Evolutionary conservation across 1,284 basidiomycete species (phyloP), one percentile per base, ranked within the genome.

Genomic region (Ganoderma sinense): DNA sequence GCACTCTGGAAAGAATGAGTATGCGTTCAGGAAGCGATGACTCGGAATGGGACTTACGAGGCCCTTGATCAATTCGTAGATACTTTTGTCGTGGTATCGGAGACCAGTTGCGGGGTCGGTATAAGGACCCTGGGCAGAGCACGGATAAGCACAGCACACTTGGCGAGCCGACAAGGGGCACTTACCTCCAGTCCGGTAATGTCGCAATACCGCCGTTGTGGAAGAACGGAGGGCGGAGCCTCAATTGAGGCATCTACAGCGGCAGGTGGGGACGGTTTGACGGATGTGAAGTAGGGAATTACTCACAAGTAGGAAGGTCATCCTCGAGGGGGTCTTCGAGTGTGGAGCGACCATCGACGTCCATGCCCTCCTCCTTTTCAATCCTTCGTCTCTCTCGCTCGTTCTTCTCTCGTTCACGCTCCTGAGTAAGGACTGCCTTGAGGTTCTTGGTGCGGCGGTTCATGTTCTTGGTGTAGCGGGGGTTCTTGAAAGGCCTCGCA

Each of bases 31-130:
- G 7, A 20, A 31, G 11, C 11, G n/a, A 51, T n/a, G 39, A 40
- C 10, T 40, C 4, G 16, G 45, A 14, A 23, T 13, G 11, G 23
- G 48, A 84, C 91, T 74, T 72, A 94, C 94, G 75, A 97, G 83
- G 48, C 88, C 87, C 78, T 94, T 94, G 76, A 96, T 90, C 53
- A 95, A 83, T 66, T 95, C 92, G 78, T 95, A 96, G 6, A 96
- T 89, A 73, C 91, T 94, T 80, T 93, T 95, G 82, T 95, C 93
- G 74, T 96, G 93, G 78, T 94, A 96, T 5, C 95, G 86, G 23
- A 97, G 83, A 0, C 91, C 89, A 0, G 94, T 94, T 2, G 90
- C 88, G 7, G 95, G 95, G 75, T 96, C 94, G 0, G 94, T 96
- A 75, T 96, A 96, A 4, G 91, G 93, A 0, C 92, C 94, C 92